These are phyloP conservation scores for Aspergillus bridgeri DNA, from an alignment of 495 filamentous ascomycete genomes.

Conservation along the genomic window DNA sequence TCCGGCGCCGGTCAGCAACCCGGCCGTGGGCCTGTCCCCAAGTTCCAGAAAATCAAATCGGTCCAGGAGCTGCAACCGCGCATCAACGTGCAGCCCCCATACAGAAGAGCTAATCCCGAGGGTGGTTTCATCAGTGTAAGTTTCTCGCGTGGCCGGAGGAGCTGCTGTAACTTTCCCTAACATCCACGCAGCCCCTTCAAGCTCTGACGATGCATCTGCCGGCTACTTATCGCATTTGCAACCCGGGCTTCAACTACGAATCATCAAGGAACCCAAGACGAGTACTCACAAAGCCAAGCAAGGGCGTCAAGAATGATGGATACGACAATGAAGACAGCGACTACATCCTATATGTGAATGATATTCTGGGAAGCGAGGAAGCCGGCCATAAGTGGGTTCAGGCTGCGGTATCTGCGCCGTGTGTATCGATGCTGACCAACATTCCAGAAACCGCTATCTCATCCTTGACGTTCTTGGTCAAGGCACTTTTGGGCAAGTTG, in stretches of 20 bases:
- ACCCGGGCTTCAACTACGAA: slow-evolving; percentile 97
- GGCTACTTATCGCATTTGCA: slow-evolving; percentile 96
- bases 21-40: slow-evolving; percentile 74
- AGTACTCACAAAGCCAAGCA: slow-evolving; percentile 98
- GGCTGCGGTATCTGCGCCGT: neutral
- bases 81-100: slow-evolving; percentile 82
- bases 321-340: slow-evolving; percentile 99
- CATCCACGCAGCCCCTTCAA: slow-evolving; percentile 73
- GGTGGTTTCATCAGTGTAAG: slow-evolving; percentile 97
- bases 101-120: slow-evolving; percentile 91
- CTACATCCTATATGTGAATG: slow-evolving; percentile 99
- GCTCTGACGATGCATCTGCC: slow-evolving; percentile 91
- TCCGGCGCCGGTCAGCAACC: slow-evolving; percentile 39
- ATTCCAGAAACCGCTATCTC: slow-evolving; percentile 85
- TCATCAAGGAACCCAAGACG: slow-evolving; percentile 96
- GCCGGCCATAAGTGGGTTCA: slow-evolving; percentile 84
- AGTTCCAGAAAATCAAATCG: slow-evolving; percentile 74
- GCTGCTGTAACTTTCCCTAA: slow-evolving; percentile 9
- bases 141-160: slow-evolving; percentile 13
- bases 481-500: slow-evolving; percentile 98
- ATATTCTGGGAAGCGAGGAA: slow-evolving; percentile 97
- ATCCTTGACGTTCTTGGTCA: slow-evolving; percentile 98
- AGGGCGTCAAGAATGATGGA: slow-evolving; percentile 97
- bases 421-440: slow-evolving; percentile 11
- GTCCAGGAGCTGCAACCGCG: slow-evolving; percentile 75